Conservation (phyloP, 768 basidiomycete species). For the Grammothele lineata region DNA sequence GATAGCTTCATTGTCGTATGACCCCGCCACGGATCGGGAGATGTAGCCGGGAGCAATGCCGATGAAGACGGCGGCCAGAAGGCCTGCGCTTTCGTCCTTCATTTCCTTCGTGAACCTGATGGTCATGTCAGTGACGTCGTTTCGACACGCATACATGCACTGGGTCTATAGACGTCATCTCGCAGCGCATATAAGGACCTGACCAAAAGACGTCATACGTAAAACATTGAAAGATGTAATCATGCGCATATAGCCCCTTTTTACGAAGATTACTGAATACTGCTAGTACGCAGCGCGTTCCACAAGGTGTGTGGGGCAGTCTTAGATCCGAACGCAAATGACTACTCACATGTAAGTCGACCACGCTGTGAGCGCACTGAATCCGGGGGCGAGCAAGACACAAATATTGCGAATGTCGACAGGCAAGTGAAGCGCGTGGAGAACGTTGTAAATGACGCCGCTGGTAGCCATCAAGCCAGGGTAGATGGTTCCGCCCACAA, state of each 20-base stretch:
- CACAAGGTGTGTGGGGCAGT: background rate
- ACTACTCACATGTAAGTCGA: constrained; percentile 91
- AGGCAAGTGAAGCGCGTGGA: constrained; percentile 86
- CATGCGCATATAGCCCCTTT: too few species aligned
- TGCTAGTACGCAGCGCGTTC: too few species aligned
- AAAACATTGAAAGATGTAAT: too few species aligned
- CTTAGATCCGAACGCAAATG: background rate
- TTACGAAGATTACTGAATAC: too few species aligned
- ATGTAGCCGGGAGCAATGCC: constrained; percentile 98
- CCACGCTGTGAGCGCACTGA: constrained; percentile 95
- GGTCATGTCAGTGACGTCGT: background rate
- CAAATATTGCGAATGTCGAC: constrained; percentile 98
- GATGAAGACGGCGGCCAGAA: constrained; percentile 97
- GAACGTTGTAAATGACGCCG: constrained; percentile 91
- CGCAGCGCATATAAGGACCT: background rate
- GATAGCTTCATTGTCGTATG: constrained; percentile 99
- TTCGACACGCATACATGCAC: background rate
- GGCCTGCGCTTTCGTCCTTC: constrained; percentile 91
- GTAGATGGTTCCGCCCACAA: constrained; percentile 97
- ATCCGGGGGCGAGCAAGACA: constrained; percentile 94
- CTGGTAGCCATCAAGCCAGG: constrained; percentile 98
- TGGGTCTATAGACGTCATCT: too few species aligned
- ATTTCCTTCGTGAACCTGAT: constrained; percentile 92
- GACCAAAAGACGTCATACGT: too few species aligned
- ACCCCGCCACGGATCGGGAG: constrained; percentile 97